Conservation (phyloP, 306 rosid species). For the Vigna angularis region DNA sequence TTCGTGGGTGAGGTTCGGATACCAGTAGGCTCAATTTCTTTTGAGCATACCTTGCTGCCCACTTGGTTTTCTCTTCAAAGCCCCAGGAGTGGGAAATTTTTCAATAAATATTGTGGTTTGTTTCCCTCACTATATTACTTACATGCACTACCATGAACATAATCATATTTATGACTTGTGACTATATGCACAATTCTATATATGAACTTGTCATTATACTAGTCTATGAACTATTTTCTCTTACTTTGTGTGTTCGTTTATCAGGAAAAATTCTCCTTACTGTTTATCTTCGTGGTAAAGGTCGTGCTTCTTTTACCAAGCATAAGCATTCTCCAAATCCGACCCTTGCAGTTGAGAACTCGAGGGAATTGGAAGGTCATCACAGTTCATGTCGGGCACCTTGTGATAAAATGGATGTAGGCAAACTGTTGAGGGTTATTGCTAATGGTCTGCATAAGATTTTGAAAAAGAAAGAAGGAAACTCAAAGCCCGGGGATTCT, state of each 20-base stretch:
- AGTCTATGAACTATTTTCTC: too few species aligned
- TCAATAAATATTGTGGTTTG: constrained; percentile 71
- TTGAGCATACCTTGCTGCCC: constrained; percentile 66
- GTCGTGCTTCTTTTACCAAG: constrained; percentile 38
- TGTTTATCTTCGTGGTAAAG: constrained; percentile 67
- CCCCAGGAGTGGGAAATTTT: constrained; percentile 55
- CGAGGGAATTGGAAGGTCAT: constrained; percentile 46
- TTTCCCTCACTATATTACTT: constrained; percentile 26
- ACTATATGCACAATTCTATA: too few species aligned
- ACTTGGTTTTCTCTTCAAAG: constrained; percentile 71
- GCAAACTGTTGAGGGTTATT: constrained; percentile 63
- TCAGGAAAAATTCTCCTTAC: constrained; percentile 86
- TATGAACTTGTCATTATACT: too few species aligned
- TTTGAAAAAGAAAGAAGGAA: constrained; percentile 69
- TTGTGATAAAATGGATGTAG: constrained; percentile 51
- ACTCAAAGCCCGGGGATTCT: constrained; percentile 48
- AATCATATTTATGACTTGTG: background rate
- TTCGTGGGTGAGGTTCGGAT: constrained; percentile 69
- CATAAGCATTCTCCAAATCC: constrained; percentile 43
- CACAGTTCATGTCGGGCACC: constrained; percentile 42
- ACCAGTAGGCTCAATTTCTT: constrained; percentile 55
- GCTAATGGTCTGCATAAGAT: constrained; percentile 59
- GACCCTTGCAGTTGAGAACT: constrained; percentile 41
- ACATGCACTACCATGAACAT: background rate
- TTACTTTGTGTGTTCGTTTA: background rate